A percentile compares a stretch with the other conserved stretches of the same genome.
Evolutionary conservation across 2,329 filamentous ascomycete species (phyloP).

Genomic region (Diplodia scrobiculata): DNA sequence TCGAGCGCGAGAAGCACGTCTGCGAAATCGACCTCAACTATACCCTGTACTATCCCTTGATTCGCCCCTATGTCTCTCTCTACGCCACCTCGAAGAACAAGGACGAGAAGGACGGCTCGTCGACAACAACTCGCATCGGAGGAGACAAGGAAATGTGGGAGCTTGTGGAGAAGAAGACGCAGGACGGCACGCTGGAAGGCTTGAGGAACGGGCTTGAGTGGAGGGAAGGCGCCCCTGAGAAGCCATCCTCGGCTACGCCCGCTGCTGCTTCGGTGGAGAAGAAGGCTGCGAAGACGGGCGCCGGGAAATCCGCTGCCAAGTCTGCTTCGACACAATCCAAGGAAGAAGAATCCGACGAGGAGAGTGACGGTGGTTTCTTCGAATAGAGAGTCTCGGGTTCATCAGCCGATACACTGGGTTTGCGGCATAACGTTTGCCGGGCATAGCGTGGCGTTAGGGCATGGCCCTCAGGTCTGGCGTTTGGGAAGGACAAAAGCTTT

Average conservation of each 20-base stretch:
- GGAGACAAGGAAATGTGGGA: slow-evolving; percentile 66
- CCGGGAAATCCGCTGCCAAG: slow-evolving; percentile 8
- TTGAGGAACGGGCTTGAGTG: slow-evolving; percentile 57
- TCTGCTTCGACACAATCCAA: background rate
- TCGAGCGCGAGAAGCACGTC: slow-evolving; percentile 64
- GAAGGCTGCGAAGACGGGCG: slow-evolving; percentile 18
- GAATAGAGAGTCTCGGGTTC: slow-evolving; percentile 31
- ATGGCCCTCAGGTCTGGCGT: slow-evolving; percentile 7
- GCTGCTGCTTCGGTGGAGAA: slow-evolving; percentile 19
- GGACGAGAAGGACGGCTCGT: slow-evolving; percentile 33
- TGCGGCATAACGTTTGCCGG: background rate
- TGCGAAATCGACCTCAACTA: slow-evolving; percentile 76
- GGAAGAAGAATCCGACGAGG: slow-evolving; percentile 26
- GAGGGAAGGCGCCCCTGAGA: background rate
- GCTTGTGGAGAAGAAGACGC: slow-evolving; percentile 65
- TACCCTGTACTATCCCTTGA: slow-evolving; percentile 69
- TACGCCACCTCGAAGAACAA: slow-evolving; percentile 46
- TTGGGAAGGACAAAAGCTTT: background rate
- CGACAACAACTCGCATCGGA: slow-evolving; percentile 38
- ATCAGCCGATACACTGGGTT: background rate
- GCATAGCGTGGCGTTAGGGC: slow-evolving; percentile 26
- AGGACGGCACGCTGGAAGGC: slow-evolving; percentile 58
- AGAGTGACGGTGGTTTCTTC: slow-evolving; percentile 46
- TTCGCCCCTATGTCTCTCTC: slow-evolving; percentile 68
- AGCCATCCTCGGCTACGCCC: background rate